Evolutionary conservation across 768 basidiomycete genomes (phyloP).

Genomic region (Tulasnella sp.): DNA sequence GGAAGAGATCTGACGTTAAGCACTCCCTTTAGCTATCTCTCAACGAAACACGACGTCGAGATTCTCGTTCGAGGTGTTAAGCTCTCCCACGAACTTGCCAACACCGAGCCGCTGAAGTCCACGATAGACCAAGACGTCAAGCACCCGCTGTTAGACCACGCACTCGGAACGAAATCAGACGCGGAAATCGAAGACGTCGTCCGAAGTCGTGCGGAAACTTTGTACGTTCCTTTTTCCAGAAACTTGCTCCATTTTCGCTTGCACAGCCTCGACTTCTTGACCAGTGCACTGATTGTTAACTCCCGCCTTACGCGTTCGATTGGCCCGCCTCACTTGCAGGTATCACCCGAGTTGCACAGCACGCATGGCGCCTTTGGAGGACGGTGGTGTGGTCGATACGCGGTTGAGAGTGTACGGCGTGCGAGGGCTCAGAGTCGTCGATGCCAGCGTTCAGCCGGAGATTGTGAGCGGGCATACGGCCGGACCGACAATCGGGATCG

Average conservation of each 20-base stretch:
- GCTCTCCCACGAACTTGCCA: background rate
- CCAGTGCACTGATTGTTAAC: background rate
- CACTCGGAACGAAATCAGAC: slow-evolving; percentile 22
- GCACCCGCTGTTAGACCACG: slow-evolving; percentile 34
- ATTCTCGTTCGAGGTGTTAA: slow-evolving; percentile 1
- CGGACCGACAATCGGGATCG: slow-evolving; percentile 12
- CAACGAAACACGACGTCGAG: slow-evolving; percentile 1
- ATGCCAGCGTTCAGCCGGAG: slow-evolving; percentile 36
- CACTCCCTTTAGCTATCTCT: background rate
- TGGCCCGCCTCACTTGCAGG: background rate
- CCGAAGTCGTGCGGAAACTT: slow-evolving; percentile 27
- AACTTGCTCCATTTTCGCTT: background rate
- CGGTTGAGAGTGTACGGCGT: slow-evolving; percentile 34
- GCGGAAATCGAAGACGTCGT: slow-evolving; percentile 30
- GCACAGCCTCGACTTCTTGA: background rate
- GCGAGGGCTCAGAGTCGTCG: slow-evolving; percentile 33
- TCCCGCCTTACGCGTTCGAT: background rate
- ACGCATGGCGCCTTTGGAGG: slow-evolving; percentile 28
- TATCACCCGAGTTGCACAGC: slow-evolving; percentile 29
- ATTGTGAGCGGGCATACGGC: slow-evolving; percentile 21
- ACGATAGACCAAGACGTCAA: slow-evolving; percentile 27
- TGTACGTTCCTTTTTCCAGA: slow-evolving; percentile 26
- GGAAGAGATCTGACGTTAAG: background rate
- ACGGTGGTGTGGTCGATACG: slow-evolving; percentile 36
- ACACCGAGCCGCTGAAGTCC: slow-evolving; percentile 16